A percentile compares a stretch with the other conserved stretches of the same genome.
These are phyloP conservation scores for Ruellia speciosa DNA, from an alignment of 305 asterid genomes.

Conservation along the genomic window DNA sequence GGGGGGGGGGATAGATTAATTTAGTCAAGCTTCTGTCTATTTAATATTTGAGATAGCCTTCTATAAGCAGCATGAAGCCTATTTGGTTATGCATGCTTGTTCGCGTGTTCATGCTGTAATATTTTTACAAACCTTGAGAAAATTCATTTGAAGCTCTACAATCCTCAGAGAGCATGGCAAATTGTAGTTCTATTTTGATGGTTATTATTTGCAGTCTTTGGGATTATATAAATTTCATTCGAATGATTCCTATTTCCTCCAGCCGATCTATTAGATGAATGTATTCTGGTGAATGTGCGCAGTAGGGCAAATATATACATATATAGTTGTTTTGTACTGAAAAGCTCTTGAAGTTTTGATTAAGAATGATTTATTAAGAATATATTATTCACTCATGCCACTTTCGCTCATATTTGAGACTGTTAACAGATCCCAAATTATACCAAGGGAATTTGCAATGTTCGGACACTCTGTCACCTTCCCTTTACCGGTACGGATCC, in stretches of 20 bases:
- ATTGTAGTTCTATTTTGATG: too few relatives aligned
- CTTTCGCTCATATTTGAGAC: slow-evolving; percentile 17
- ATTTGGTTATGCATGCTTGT: too few relatives aligned
- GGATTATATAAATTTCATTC: background rate
- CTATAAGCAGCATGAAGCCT: too few relatives aligned
- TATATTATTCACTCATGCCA: slow-evolving; percentile 4
- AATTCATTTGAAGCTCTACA: background rate
- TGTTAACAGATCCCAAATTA: slow-evolving; percentile 38
- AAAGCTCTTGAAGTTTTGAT: too few relatives aligned
- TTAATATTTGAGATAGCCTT: too few relatives aligned
- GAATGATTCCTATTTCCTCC: background rate
- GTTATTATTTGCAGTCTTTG: too few relatives aligned
- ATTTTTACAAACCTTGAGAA: too few relatives aligned
- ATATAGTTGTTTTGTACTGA: too few relatives aligned
- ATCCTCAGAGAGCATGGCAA: background rate
- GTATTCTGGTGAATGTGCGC: background rate
- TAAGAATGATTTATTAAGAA: background rate
- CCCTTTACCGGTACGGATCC: slow-evolving; percentile 40
- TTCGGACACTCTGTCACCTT: slow-evolving; percentile 34
- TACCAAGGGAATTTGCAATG: slow-evolving; percentile 31
- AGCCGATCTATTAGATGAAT: background rate
- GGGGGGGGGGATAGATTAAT: too few relatives aligned
- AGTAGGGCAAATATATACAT: background rate
- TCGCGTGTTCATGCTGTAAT: background rate
- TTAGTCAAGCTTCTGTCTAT: too few relatives aligned